Base-by-base conservation (phyloP, 352 stramenopile genomes). In the Peronospora belbahrii region DNA sequence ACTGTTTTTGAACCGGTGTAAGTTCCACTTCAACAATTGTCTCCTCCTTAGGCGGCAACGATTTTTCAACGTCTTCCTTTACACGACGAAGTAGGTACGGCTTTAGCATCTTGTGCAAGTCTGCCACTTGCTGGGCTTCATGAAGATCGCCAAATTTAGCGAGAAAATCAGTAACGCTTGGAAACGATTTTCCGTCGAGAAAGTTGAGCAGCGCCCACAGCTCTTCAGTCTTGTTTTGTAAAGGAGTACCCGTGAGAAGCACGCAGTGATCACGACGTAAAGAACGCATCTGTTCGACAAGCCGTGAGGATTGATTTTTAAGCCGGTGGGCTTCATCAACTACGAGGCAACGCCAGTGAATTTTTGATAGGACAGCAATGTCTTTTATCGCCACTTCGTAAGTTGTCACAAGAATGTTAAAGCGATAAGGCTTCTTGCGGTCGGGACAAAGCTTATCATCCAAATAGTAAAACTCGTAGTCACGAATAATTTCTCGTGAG, bases 161-260 rank as follows among this genome's bases (percentile, higher is more conserved):
- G 40, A 98, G 67, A 63, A 99, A 99, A 23, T 92, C 70, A 13
- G 85, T 61, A 69, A 92, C 70, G 48, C 92, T 95, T 6, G 83
- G 83, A 65, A 99, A 99, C 11, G 77, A 91, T 23, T 86, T 74
- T 9, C 55, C 69, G 33, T 99, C 94, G 23, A 99, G 84, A 33
- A 99, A 99, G 64, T 99, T 97, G 1, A 99, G 70, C 22, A 99
- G 68, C 2, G 96, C 90, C 96, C 96, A 99, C n/a, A 99, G 66
- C 65, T 99, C 97, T 54, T 98, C 81, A 3, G 97, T 98, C 61
- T 99, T 99, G 77, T 99, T 99, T 46, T 95, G 83, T 6, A 95
- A 43, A 27, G 84, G 84, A 28, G 84, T 95, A 6, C 84, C 84
- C 3, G 84, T 95, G 0, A 95, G 66, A 36, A 95, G 56, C 19